Percentiles rank a stretch among this genome's conserved stretches.
Evolutionary conservation across 2,329 filamentous ascomycete species (phyloP).

Genomic region (Leptographium galeiforme): DNA sequence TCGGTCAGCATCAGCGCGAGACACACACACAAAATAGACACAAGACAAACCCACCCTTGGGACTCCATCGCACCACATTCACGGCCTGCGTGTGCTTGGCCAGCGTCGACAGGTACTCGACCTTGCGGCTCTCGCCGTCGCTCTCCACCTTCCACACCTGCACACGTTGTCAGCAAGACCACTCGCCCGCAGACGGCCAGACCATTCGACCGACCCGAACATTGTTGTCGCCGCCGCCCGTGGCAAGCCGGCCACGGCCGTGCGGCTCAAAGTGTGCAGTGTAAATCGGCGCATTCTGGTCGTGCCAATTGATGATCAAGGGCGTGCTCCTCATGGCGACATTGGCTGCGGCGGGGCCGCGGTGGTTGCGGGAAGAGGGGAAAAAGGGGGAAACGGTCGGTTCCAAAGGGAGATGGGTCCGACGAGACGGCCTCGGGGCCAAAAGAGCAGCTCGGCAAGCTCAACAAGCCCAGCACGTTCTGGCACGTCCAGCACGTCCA

Average conservation of each 20-base stretch:
- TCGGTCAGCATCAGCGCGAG: background rate
- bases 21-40: background rate
- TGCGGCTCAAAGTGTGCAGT: constrained; percentile 92
- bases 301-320: constrained; percentile 96
- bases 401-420: too few species aligned
- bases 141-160: constrained; percentile 85
- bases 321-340: constrained; percentile 84
- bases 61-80: constrained; percentile 93
- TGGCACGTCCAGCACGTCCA: too few species aligned
- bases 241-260: constrained; percentile 83
- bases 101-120: constrained; percentile 84
- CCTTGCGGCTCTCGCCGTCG: constrained; percentile 73
- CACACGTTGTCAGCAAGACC: background rate
- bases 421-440: too few species aligned
- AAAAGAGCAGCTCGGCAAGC: too few species aligned
- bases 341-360: constrained; percentile 4
- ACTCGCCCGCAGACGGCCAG: background rate
- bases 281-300: constrained; percentile 93
- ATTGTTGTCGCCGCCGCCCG: constrained; percentile 91
- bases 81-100: constrained; percentile 92
- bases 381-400: too few species aligned
- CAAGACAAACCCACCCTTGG: constrained; percentile 54
- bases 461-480: too few species aligned
- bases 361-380: too few species aligned
- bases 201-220: constrained; percentile 54